Base-by-base conservation (phyloP, 2,329 filamentous ascomycete genomes). In the Pseudogymnoascus sp. region DNA sequence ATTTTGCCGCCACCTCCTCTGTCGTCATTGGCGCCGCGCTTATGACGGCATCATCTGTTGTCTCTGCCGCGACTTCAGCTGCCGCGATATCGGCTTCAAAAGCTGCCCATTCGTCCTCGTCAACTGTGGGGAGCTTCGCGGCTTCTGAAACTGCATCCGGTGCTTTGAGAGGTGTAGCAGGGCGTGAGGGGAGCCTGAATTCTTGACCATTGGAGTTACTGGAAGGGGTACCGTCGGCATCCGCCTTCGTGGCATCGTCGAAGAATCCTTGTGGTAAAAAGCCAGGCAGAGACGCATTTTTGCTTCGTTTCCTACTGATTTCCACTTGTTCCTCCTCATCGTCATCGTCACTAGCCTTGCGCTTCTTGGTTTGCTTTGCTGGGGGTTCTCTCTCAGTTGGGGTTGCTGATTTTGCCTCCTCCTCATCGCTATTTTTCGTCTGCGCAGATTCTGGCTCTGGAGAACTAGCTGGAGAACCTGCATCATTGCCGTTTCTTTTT, bases 71-170 rank as follows among this genome's bases (percentile, higher is more conserved):
- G 29, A 72, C 68, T 23, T 77, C 71, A 31, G 77, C 75, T 16
- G 71, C 71, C 6, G 85, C 88, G 62, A 96, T 86, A 61, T 96
- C 90, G 2, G 89, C 89, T 72, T 96, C 88, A 71, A 96, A 95
- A 7, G 90, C 90, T 1, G 90, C 88, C 89, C 90, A 94, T 74
- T 94, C 90, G 61, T 87, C 84, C 70, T 96, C 90, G 71, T 92
- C 85, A 7, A 90, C 76, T 41, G 77, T 75, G 12, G 64, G 52
- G 4, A 63, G 19, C 26, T 35, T 60, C 21, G 61, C 8, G 58
- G 63, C 35, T 33, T 63, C 41, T 55, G 12, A 80, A 7, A 77
- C 79, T 5, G 73, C 73, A 6, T 77, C 75, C 4, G 78, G 76
- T 5, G 74, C 71, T 62, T 70, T 72, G 5, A 65, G 74, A 6